Conservation (phyloP, 208 protist genomes). For the Hexamita inflata region DNA sequence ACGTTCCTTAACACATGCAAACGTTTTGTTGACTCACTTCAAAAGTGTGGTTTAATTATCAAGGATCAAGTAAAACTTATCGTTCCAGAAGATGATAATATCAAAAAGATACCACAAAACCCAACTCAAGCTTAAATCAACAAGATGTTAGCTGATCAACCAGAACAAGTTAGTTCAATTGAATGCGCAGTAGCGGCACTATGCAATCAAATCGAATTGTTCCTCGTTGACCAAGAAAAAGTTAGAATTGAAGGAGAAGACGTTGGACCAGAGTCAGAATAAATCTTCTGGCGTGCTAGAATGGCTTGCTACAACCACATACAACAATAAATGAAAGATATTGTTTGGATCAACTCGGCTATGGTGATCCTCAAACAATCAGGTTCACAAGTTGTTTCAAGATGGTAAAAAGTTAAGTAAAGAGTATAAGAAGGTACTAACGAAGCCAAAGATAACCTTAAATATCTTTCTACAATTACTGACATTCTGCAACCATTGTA, state of each 20-base stretch:
- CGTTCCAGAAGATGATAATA: neutral
- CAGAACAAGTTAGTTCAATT: neutral
- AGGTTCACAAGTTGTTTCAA: conserved; percentile 56
- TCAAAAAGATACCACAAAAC: neutral
- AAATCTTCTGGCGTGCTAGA: conserved; percentile 72
- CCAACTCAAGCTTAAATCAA: neutral
- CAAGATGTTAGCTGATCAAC: neutral
- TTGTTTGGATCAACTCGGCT: conserved; percentile 45
- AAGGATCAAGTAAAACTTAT: neutral
- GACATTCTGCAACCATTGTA: conserved; percentile 86
- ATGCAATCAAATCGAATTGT: conserved; percentile 42
- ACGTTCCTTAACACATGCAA: too few relatives aligned
- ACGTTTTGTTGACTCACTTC: neutral
- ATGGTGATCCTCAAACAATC: conserved; percentile 67
- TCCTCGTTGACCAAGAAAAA: conserved; percentile 48
- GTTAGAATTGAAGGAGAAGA: conserved; percentile 47
- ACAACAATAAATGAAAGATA: conserved; percentile 50
- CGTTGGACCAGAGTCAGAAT: conserved; percentile 69
- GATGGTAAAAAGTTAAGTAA: conserved; percentile 68
- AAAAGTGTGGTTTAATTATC: neutral
- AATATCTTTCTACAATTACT: conserved; percentile 80
- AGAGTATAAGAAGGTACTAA: conserved; percentile 71
- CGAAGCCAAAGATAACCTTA: conserved; percentile 89
- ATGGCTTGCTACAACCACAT: conserved; percentile 68
- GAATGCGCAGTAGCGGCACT: neutral